phyloP scores from a whole-genome alignment of 192 early-diverging fungal genomes.

The Entomortierella lignicola region DNA sequence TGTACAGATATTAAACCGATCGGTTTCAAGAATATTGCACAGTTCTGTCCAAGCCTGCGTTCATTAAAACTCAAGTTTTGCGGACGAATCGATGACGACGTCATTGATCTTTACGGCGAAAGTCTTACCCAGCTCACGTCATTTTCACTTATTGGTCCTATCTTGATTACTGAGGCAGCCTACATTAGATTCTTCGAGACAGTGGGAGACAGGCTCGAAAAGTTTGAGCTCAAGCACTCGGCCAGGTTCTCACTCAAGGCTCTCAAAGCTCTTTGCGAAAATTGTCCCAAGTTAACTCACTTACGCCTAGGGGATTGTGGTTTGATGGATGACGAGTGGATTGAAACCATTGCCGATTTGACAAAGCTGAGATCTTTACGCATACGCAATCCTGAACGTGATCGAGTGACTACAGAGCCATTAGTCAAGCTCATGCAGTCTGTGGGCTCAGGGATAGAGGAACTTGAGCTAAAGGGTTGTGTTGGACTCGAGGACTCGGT shows the following conservation, averaged over 20 bases:
- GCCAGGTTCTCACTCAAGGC: conserved; percentile 64
- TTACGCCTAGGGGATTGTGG: conserved; percentile 62
- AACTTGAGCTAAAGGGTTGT: conserved; percentile 66
- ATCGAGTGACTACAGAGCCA: conserved; percentile 55
- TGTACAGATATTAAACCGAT: conserved; percentile 73
- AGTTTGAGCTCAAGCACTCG: conserved; percentile 69
- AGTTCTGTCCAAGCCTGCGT: conserved; percentile 71
- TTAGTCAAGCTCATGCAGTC: conserved; percentile 57
- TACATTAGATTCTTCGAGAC: conserved; percentile 71
- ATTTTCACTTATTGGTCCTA: conserved; percentile 76
- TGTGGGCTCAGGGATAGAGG: conserved; percentile 59
- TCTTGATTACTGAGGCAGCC: conserved; percentile 68
- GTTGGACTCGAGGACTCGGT: conserved; percentile 60
- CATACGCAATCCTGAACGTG: conserved; percentile 56
- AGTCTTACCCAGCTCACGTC: conserved; percentile 60
- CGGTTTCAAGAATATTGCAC: conserved; percentile 68
- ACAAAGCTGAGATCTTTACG: conserved; percentile 53
- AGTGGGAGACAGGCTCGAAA: conserved; percentile 62
- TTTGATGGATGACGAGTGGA: conserved; percentile 60
- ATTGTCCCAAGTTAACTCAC: conserved; percentile 56
- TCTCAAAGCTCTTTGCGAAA: conserved; percentile 58
- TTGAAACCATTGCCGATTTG: conserved; percentile 54
- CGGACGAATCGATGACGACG: conserved; percentile 71
- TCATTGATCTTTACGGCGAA: conserved; percentile 54
- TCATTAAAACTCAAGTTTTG: conserved; percentile 77